Evolutionary conservation across 2,329 filamentous ascomycete species (phyloP), one percentile per base, ranked within the genome.

Genomic region (Calonectria montana): DNA sequence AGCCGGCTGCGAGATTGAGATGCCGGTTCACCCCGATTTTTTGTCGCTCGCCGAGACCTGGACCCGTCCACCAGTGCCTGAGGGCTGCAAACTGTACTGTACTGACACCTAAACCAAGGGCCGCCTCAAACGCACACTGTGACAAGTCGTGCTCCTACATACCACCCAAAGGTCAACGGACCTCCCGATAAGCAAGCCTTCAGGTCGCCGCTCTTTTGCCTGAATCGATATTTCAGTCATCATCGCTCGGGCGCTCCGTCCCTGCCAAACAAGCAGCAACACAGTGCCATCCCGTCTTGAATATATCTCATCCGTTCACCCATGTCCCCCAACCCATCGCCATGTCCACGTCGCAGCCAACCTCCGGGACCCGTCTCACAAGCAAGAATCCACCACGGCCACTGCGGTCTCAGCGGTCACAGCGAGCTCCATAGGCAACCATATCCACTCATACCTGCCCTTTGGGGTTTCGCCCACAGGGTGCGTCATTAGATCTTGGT

Each of bases 21-120:
- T 80, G 75, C 80, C 81, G 81, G 81, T 82, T 82, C 81, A 76
- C 78, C 79, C 81, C 81, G 81, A 82, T 75, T 75, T 76, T 79
- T 79, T 75, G 74, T 76, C 77, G 79, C 76, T 73, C 78, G 77
- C 79, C 79, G 79, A 77, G 76, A 78, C 78, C 78, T 76, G 73
- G 75, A 76, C 77, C 77, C 73, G 72, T 78, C 72, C 70, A 25
- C 39, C 63, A 43, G 23, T 62, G 62, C 62, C 61, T 65, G 68
- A 66, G 45, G 31, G 39, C 29, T 65, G 68, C 31, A 64, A 59
- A 70, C 61, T 61, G 68, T 65, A 62, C 45, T 61, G 62, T 47
- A 41, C 64, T 45, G 64, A 23, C 39, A 57, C 48, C 39, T 18
- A 47, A 35, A 65, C 23, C 47, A 62, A 41, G 57, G 63, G 37